Percentiles rank a stretch among this genome's conserved stretches.
These are phyloP conservation scores for Glaciozyma martinii DNA, from an alignment of 768 basidiomycete species.

Conservation along the genomic window DNA sequence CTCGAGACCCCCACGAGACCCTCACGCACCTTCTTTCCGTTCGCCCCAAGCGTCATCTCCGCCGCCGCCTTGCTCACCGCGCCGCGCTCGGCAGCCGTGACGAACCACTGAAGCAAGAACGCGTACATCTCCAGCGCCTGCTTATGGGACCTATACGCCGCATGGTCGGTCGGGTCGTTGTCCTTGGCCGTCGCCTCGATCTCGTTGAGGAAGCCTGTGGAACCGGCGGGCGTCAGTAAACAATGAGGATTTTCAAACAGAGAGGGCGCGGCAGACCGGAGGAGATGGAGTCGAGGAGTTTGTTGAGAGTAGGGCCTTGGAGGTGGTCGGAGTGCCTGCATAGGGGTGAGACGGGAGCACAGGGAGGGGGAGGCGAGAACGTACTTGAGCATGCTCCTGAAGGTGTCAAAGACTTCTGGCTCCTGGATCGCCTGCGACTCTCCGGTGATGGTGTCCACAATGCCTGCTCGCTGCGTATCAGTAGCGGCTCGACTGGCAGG, in stretches of 20 bases:
- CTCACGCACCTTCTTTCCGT: slow-evolving; percentile 37
- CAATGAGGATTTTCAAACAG: neutral
- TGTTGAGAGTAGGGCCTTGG: slow-evolving; percentile 60
- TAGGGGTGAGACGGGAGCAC: slow-evolving; percentile 11
- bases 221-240: neutral
- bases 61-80: slow-evolving; percentile 50
- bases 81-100: slow-evolving; percentile 66
- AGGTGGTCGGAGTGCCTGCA: slow-evolving; percentile 49
- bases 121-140: slow-evolving; percentile 78
- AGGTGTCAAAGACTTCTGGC: slow-evolving; percentile 65
- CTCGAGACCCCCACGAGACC: neutral
- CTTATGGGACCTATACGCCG: slow-evolving; percentile 59
- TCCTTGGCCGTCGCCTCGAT: slow-evolving; percentile 64
- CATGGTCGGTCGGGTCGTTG: slow-evolving; percentile 55
- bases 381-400: slow-evolving; percentile 68
- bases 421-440: slow-evolving; percentile 64
- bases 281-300: slow-evolving; percentile 74
- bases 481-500: too few species aligned
- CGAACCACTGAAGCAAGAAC: slow-evolving; percentile 88
- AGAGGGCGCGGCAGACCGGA: slow-evolving; percentile 45
- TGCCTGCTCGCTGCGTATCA: slow-evolving; percentile 45
- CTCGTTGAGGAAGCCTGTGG: slow-evolving; percentile 52
- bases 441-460: slow-evolving; percentile 70
- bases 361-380: slow-evolving; percentile 6
- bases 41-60: slow-evolving; percentile 14